Evolutionary conservation across 306 rosid genomes (phyloP), one percentile per base, ranked within the genome.

Genomic region (Mimosa bimucronata): DNA sequence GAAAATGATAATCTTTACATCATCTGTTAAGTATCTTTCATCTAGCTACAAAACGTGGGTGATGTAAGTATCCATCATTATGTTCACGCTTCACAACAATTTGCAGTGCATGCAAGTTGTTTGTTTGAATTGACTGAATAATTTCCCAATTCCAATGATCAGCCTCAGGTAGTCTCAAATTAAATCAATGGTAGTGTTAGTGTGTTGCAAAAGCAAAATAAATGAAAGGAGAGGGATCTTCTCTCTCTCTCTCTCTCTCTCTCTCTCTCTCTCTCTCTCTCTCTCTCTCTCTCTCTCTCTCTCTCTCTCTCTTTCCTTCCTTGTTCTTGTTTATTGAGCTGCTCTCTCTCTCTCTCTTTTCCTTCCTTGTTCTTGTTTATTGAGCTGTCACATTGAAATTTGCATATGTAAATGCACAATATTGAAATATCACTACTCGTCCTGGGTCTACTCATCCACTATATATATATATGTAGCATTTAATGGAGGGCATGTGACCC

Each of bases 401-500:
- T 31, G 52, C 65, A 31, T 65, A n/a, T 12, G 34, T 53, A 13
- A 55, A 34, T 53, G 34, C 77, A 73, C 53, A 75, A 64, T 66
- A 41, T 48, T 38, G 52, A 79, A 69, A 77, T 21, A 11, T 57
- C 73, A 79, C 74, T 67, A 75, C 74, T 67, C 16, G 40, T 6
- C 40, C 12, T 44, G 50, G 77, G 61, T 67, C 52, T 61, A 69
- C 64, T 66, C 38, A 7, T 42, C 64, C 76, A 42, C 69, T 76
- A 77, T 64, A 73, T 53, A 79, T 34, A 34, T 34, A 34, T 34
- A 34, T 34, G 5, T 34, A 44, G 70, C 78, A 77, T 50, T 82
- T 68, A 69, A 82, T 80, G 77, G 74, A 64, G 74, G 76, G 34
- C 76, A 66, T 71, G 86, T 80, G 85, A 67, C 38, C 64, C 69